Evolutionary conservation across 2,329 filamentous ascomycete species (phyloP).

Genomic region (Stenocarpella maydis): DNA sequence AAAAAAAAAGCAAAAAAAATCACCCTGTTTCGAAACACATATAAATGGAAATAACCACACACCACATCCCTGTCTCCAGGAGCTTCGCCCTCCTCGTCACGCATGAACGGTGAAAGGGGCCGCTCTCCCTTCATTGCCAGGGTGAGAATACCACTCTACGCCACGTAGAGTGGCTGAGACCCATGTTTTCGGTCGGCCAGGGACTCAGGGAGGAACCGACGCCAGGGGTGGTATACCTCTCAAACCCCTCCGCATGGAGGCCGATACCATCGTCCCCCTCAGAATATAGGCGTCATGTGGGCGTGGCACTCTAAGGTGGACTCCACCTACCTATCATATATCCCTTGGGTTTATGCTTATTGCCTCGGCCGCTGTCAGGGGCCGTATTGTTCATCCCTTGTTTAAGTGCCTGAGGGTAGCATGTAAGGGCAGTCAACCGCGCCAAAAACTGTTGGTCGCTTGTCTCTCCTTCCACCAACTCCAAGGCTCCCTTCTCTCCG

Average conservation of each 20-base stretch:
- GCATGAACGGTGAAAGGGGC: conserved; percentile 25
- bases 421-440: background rate
- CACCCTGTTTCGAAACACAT: conserved; percentile 24
- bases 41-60: conserved; percentile 18
- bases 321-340: conserved; percentile 15
- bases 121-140: conserved; percentile 21
- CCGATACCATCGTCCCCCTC: conserved; percentile 5
- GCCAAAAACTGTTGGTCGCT: background rate
- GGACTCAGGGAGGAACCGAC: background rate
- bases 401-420: background rate
- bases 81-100: conserved; percentile 19
- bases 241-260: background rate
- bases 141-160: background rate
- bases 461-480: conserved; percentile 9
- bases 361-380: background rate
- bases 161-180: background rate
- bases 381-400: conserved; percentile 11
- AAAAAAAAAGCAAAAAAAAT: too few species aligned
- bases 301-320: conserved; percentile 6
- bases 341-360: conserved; percentile 19
- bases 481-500: background rate
- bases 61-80: conserved; percentile 13
- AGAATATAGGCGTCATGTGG: conserved; percentile 4
- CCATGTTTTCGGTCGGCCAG: background rate
- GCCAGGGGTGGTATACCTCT: background rate